Evolutionary conservation across 495 filamentous ascomycete genomes (phyloP).

Genomic region (Aspergillus ellipticus): DNA sequence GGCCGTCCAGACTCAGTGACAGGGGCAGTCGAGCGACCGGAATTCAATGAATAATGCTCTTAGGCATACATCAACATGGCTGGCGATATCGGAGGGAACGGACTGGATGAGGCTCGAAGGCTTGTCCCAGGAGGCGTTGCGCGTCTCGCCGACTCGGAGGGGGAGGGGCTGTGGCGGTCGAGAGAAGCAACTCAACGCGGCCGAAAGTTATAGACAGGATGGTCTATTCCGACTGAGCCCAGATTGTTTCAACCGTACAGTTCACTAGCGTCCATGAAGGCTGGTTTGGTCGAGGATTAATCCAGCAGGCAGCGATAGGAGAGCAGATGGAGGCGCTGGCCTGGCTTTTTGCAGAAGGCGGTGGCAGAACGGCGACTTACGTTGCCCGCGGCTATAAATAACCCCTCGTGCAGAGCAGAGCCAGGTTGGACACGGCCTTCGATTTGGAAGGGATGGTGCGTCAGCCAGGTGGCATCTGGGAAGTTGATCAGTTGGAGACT

Average conservation of each 20-base stretch:
- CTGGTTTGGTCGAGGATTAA: neutral
- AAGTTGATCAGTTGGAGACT: too few relatives aligned
- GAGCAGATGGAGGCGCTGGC: neutral
- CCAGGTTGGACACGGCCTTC: too few relatives aligned
- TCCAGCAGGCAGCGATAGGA: neutral
- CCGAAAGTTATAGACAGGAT: neutral
- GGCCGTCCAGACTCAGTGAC: neutral
- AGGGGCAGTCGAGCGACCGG: neutral
- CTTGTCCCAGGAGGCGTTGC: slow-evolving; percentile 1
- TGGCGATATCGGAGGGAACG: neutral
- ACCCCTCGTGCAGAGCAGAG: neutral
- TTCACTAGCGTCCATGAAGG: neutral
- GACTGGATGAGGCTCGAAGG: neutral
- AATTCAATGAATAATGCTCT: neutral
- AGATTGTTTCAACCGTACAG: neutral
- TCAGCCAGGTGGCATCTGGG: too few relatives aligned
- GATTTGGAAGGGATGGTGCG: too few relatives aligned
- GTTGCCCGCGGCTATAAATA: slow-evolving; percentile 1
- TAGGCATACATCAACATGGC: slow-evolving; percentile 3
- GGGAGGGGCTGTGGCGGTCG: neutral
- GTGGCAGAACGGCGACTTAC: slow-evolving; percentile 13
- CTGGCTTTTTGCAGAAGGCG: slow-evolving; percentile 8
- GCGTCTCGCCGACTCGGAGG: neutral
- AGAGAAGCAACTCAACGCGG: neutral
- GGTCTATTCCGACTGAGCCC: neutral